These are phyloP conservation scores for Aspergillus diversus DNA, from an alignment of 495 filamentous ascomycete species.

Conservation along the genomic window DNA sequence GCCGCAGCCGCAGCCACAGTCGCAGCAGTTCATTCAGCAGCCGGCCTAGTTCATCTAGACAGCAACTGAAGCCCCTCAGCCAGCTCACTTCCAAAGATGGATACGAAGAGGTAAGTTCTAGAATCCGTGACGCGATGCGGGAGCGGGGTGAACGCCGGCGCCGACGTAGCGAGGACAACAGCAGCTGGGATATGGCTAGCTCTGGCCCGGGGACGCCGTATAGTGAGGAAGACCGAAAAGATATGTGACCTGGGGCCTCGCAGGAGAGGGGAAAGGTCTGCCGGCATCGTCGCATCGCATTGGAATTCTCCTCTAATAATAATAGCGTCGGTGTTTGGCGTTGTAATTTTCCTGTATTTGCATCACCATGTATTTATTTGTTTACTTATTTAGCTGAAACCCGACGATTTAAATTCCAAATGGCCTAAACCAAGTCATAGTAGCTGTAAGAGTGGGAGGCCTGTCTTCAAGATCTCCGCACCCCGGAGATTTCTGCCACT, in stretches of 20 bases:
- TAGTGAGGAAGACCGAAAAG: conserved; percentile 48
- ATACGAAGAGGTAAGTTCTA: conserved; percentile 80
- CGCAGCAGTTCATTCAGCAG: conserved; percentile 66
- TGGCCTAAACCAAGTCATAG: background rate
- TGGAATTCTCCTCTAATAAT: conserved; percentile 9
- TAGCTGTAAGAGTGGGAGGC: background rate
- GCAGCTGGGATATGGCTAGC: conserved; percentile 52
- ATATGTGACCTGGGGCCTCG: conserved; percentile 32
- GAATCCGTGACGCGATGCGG: conserved; percentile 85
- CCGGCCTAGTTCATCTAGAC: conserved; percentile 60
- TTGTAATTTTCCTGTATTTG: conserved; percentile 16
- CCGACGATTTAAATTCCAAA: background rate
- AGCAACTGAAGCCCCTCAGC: conserved; percentile 74
- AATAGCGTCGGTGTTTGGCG: conserved; percentile 28
- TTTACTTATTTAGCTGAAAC: background rate
- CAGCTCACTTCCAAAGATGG: conserved; percentile 69
- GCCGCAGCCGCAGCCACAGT: conserved; percentile 63
- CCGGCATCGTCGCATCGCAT: conserved; percentile 4
- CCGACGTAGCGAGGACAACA: conserved; percentile 61
- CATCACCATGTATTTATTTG: background rate
- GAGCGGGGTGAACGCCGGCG: conserved; percentile 77
- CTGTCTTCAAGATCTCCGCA: background rate
- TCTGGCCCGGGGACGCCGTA: conserved; percentile 49
- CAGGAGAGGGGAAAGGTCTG: background rate
- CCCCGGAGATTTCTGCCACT: conserved; percentile 1